Conservation (phyloP, 2,329 filamentous ascomycete genomes). For the Coniochaeta sp. region DNA sequence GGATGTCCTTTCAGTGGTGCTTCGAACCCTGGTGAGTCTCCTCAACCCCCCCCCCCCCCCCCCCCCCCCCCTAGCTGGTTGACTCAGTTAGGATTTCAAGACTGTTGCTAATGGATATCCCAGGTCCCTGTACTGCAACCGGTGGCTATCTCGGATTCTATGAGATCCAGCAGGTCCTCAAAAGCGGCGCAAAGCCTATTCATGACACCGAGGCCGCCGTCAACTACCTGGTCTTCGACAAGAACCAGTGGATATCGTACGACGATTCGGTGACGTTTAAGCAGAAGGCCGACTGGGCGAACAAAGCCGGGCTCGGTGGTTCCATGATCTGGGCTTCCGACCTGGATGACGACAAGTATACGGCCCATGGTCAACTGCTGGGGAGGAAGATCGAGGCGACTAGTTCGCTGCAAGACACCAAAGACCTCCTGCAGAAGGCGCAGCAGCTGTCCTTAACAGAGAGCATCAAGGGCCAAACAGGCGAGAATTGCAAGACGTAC, state of each 20-base stretch:
- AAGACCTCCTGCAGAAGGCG: too few species aligned
- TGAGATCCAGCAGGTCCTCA: not conserved
- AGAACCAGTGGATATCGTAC: constrained; percentile 1
- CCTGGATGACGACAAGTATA: not conserved
- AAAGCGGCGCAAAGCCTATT: not conserved
- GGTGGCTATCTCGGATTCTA: not conserved
- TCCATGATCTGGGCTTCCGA: constrained; percentile 2
- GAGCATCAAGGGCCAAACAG: too few species aligned
- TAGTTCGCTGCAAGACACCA: too few species aligned
- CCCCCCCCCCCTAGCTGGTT: too few species aligned
- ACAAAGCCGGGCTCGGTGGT: not conserved
- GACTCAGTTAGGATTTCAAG: not conserved
- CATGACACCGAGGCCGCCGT: constrained; percentile 1
- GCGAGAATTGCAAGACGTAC: too few species aligned
- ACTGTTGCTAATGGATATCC: not conserved
- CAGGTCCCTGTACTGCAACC: not conserved
- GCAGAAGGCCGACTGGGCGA: constrained; percentile 1
- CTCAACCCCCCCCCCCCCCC: too few species aligned
- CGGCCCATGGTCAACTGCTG: too few species aligned
- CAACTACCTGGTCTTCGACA: not conserved
- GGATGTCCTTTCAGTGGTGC: constrained; percentile 12
- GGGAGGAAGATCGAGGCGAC: too few species aligned
- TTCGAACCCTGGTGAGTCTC: not conserved
- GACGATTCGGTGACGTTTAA: not conserved
- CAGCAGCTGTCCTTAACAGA: too few species aligned